A percentile compares a stretch with the other conserved stretches of the same genome.
These are phyloP conservation scores for Malassezia furfur DNA, from an alignment of 1,284 basidiomycete species.

Conservation along the genomic window DNA sequence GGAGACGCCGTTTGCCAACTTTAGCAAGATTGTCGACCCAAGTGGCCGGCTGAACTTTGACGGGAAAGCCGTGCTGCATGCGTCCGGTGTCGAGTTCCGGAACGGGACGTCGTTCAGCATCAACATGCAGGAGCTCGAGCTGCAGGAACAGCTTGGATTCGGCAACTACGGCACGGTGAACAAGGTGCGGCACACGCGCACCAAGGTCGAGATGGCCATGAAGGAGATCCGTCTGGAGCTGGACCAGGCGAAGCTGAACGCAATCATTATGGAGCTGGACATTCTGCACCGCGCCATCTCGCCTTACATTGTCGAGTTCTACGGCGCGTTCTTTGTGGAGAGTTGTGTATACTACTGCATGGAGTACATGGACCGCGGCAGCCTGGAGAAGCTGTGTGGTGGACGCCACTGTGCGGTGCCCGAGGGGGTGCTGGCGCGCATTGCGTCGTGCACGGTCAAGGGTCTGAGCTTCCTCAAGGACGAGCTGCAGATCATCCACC, in stretches of 20 bases:
- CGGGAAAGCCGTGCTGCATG: conserved; percentile 84
- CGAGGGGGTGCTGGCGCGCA: conserved; percentile 73
- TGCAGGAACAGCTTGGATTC: conserved; percentile 76
- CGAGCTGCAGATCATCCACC: conserved; percentile 89
- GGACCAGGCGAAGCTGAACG: conserved; percentile 84
- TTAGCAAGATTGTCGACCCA: conserved; percentile 92
- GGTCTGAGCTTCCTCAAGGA: conserved; percentile 94
- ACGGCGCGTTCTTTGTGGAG: conserved; percentile 97
- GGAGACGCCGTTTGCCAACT: conserved; percentile 74
- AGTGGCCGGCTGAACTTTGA: conserved; percentile 85
- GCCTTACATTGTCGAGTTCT: conserved; percentile 92
- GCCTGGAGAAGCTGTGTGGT: conserved; percentile 66
- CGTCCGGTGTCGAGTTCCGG: conserved; percentile 85
- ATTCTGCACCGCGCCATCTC: conserved; percentile 86
- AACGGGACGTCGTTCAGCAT: conserved; percentile 86
- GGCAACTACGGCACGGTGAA: conserved; percentile 97
- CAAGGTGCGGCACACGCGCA: conserved; percentile 85
- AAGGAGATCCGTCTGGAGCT: conserved; percentile 99
- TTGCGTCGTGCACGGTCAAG: conserved; percentile 72
- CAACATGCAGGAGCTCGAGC: conserved; percentile 87
- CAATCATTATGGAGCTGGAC: conserved; percentile 97
- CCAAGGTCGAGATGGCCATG: conserved; percentile 95
- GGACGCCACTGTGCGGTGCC: conserved; percentile 55
- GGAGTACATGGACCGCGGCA: conserved; percentile 98
- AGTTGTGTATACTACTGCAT: conserved; percentile 98